Evolutionary conservation across 495 filamentous ascomycete genomes (phyloP), one percentile per base, ranked within the genome.

Genomic region (Xylaria castorea): DNA sequence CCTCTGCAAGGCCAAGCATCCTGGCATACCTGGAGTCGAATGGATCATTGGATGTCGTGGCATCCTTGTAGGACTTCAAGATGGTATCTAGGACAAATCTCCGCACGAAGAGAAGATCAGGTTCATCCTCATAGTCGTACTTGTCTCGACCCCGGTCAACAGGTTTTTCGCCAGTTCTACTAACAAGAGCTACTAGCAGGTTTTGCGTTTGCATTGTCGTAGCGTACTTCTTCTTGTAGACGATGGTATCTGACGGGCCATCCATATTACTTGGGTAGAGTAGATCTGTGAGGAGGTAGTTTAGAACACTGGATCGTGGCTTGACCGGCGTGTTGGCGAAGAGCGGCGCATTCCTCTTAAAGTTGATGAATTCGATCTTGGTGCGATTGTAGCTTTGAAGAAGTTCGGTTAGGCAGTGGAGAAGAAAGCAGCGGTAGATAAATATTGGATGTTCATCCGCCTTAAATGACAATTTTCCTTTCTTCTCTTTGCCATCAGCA

Each of bases 341-440:
- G 72, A 93, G 87, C 5, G 94, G 92, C 71, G 93, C 92, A 25
- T 92, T 91, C 71, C 96, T 91, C 65, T 95, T 97, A 85, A 97
- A 98, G 78, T 98, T 98, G 81, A 99, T 97, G 79, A 99, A 99
- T 77, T 99, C 97, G 27, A 98, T 87, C 85, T 99, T 99, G 50
- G 94, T 91, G 36, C 94, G 91, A 72, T 94, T 97, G 83, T 97
- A 98, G 76, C 91, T 95, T 51, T 91, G 91, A n/a, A 99, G 86
- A 22, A 99, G 87, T 79, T 99, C 96, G 0, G 94, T 92, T 42
- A 99, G 85, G 77, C 95, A 97, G 78, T 97, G 93, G 51, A 99
- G 86, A 68, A 99, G 85, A 84, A 98, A 97, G 84, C 94, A 97
- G 27, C 97, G 90, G 76, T 98, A 99, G 70, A 97, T 91, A 81